Conservation (phyloP, 2,329 filamentous ascomycete genomes). For the Exserohilum turcica region DNA sequence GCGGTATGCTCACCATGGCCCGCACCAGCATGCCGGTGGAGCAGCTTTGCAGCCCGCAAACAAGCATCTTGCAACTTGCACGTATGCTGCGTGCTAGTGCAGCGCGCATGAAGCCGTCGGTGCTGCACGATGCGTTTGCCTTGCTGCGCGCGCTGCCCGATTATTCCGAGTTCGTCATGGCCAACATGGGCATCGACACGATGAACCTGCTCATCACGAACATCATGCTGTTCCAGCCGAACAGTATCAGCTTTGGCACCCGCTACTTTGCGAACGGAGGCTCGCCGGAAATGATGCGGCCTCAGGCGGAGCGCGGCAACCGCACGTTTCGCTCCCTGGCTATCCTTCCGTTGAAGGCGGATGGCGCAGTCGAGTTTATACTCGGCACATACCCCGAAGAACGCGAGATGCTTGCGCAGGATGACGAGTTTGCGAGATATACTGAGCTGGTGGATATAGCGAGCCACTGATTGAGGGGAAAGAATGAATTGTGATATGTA, state of each 20-base stretch:
- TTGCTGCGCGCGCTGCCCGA: constrained; percentile 29
- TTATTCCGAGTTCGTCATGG: constrained; percentile 21
- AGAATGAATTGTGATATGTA: too few relatives aligned
- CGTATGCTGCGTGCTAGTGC: constrained; percentile 26
- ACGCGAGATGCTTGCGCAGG: constrained; percentile 50
- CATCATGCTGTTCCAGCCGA: constrained; percentile 28
- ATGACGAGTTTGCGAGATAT: constrained; percentile 52
- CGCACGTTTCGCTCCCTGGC: constrained; percentile 34
- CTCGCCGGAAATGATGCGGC: constrained; percentile 31
- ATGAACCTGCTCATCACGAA: constrained; percentile 37
- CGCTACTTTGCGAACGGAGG: constrained; percentile 29
- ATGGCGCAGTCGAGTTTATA: constrained; percentile 28
- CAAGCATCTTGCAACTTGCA: constrained; percentile 28
- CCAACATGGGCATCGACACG: constrained; percentile 29
- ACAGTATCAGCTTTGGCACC: constrained; percentile 25
- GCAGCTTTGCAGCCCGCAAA: constrained; percentile 24
- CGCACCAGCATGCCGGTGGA: constrained; percentile 32
- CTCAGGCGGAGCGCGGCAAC: constrained; percentile 32
- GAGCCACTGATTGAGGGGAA: not conserved
- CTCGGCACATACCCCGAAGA: constrained; percentile 47
- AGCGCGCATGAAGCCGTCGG: constrained; percentile 27
- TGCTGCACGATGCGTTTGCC: constrained; percentile 37
- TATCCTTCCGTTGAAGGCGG: constrained; percentile 31
- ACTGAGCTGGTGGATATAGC: constrained; percentile 21
- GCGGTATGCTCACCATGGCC: constrained; percentile 35